Conservation (phyloP, 306 rosid species). For the Sechiopsis laciniata region DNA sequence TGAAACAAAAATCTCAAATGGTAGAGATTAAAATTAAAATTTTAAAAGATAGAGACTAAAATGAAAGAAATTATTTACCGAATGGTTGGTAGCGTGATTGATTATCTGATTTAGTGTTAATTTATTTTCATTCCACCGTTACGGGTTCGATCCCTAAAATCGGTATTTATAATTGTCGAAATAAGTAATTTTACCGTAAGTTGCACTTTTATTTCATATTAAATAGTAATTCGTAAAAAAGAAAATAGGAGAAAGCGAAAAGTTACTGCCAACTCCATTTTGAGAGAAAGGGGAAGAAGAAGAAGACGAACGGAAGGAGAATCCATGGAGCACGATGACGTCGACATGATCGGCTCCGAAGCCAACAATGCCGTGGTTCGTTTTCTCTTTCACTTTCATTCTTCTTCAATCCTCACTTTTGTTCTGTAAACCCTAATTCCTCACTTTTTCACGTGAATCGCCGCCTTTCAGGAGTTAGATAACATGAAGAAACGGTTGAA, state of each 20-base stretch:
- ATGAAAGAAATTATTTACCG: too few species aligned
- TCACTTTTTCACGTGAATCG: neutral
- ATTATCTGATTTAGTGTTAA: too few species aligned
- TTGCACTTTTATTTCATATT: too few species aligned
- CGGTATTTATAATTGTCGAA: too few species aligned
- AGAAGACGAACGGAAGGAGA: constrained; percentile 10
- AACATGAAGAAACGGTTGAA: constrained; percentile 60
- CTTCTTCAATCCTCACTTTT: neutral
- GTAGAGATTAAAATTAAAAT: too few species aligned
- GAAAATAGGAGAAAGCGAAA: neutral
- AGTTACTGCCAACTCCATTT: constrained; percentile 13
- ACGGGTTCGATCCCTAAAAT: too few species aligned
- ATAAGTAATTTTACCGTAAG: too few species aligned
- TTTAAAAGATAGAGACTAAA: too few species aligned
- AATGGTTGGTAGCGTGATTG: too few species aligned
- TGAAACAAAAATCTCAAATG: too few species aligned
- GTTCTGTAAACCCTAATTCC: neutral
- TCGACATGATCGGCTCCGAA: constrained; percentile 43
- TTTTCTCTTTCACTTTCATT: constrained; percentile 12
- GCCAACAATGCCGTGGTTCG: constrained; percentile 32
- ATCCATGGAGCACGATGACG: constrained; percentile 46
- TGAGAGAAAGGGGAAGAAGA: neutral
- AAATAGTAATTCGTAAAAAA: too few species aligned
- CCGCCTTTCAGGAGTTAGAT: constrained; percentile 39
- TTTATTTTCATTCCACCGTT: too few species aligned